Base-by-base conservation (phyloP, 257 asterid species). In the Euphrasia confusa region DNA sequence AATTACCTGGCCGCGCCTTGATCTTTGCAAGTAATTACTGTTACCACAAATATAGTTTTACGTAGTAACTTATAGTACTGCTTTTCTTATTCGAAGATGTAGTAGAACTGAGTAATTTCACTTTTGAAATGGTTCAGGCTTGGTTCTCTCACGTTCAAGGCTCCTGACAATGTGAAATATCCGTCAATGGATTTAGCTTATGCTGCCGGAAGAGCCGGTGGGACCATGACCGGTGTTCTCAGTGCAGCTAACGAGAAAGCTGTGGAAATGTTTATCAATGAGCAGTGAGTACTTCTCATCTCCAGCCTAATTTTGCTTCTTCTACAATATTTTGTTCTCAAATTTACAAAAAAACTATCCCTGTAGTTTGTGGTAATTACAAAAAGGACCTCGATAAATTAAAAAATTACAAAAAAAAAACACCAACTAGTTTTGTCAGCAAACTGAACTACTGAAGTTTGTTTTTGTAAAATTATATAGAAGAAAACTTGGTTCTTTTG, bases 221-320 rank as follows among this genome's bases (percentile, higher is more conserved):
- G 97, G 60, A 93, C 97, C 65, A 93, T 93, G 99, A 93, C 99
- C 0, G 97, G 97, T 27, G 99, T 93, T 74, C 88, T 93, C 21
- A 93, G 99, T 59, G 99, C 99, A 10, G 99, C 99, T 48, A 93
- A 93, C 35, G 97, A 93, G 80, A 93, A 87, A 79, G 99, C 99
- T n/a, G 99, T 93, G 4, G 99, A 93, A 71, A 63, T 93, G 80
- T 93, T 93, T 65, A 93, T 93, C 71, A 60, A 78, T 53, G 95
- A 83, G 64, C 77, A 86, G 99, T 93, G 71, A 39, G 94, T 77
- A 28, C 5, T 57, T 57, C 63, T 17, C 66, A 18, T 54, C 60
- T 53, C 62, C 65, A 6, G 18, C 55, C 11, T 61, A 33, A 11
- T 30, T 53, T 45, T 24, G n/a, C 13, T 9, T 13, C 33, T 40